These are phyloP conservation scores for Radiomyces spectabilis DNA, from an alignment of 192 early-diverging fungal species.

Conservation along the genomic window DNA sequence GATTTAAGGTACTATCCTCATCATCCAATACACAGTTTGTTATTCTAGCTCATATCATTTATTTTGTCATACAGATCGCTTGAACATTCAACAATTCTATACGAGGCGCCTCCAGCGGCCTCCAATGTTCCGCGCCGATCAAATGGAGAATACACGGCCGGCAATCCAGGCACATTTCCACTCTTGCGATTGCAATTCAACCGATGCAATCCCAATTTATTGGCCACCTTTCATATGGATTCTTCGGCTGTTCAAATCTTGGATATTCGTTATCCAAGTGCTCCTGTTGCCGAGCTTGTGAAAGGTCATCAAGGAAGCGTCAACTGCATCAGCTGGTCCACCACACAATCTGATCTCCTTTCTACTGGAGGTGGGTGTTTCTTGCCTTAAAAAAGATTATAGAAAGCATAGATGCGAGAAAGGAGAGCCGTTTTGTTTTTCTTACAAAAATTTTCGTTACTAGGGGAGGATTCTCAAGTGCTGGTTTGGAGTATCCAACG, in stretches of 20 bases:
- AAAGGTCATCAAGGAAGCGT: slow-evolving; percentile 69
- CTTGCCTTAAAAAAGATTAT: slow-evolving; percentile 11
- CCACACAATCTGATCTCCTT: slow-evolving; percentile 68
- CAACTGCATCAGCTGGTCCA: slow-evolving; percentile 86
- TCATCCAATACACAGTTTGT: neutral
- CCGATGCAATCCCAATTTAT: slow-evolving; percentile 80
- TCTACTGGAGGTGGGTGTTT: slow-evolving; percentile 88
- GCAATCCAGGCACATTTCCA: slow-evolving; percentile 40
- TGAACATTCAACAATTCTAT: slow-evolving; percentile 97
- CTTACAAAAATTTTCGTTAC: neutral
- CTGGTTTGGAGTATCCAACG: slow-evolving; percentile 93
- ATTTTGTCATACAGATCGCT: slow-evolving; percentile 51
- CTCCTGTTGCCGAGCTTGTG: slow-evolving; percentile 72
- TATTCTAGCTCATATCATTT: neutral
- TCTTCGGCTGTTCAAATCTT: slow-evolving; percentile 76
- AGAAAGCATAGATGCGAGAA: neutral
- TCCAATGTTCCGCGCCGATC: too few relatives aligned
- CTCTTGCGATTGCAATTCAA: slow-evolving; percentile 87
- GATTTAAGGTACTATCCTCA: slow-evolving; percentile 64
- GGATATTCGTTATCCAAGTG: slow-evolving; percentile 86
- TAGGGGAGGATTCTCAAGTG: slow-evolving; percentile 85
- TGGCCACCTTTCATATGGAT: slow-evolving; percentile 89
- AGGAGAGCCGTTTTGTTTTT: neutral
- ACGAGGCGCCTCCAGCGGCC: slow-evolving; percentile 66
- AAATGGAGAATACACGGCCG: too few relatives aligned